These are phyloP conservation scores for Ustilago hordei DNA, from an alignment of 1,284 basidiomycete species.

Conservation along the genomic window DNA sequence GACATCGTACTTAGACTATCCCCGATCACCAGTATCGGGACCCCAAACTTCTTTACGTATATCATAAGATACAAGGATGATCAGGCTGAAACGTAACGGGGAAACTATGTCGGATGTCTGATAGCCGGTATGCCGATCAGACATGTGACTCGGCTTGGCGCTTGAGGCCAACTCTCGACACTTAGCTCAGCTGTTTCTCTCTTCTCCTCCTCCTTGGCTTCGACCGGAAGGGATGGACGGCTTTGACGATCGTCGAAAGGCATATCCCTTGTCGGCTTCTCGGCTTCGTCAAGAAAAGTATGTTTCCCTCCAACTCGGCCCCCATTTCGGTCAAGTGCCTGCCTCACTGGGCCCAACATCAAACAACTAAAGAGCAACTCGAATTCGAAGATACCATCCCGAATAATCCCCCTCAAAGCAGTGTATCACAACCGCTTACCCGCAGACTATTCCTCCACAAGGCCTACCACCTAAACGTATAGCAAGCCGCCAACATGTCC, in stretches of 20 bases:
- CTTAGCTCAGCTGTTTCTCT: constrained; percentile 16
- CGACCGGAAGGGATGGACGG: neutral
- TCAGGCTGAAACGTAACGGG: neutral
- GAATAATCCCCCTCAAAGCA: too few relatives aligned
- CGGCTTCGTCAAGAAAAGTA: neutral
- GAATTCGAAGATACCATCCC: too few relatives aligned
- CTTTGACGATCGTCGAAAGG: constrained; percentile 3
- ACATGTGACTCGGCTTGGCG: constrained; percentile 18
- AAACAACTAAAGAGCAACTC: too few relatives aligned
- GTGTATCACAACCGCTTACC: too few relatives aligned
- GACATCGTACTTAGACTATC: too few relatives aligned
- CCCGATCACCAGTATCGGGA: too few relatives aligned
- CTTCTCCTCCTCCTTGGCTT: constrained; percentile 4
- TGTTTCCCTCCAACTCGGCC: neutral
- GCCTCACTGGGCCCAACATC: too few relatives aligned
- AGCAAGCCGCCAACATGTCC: constrained; percentile 19
- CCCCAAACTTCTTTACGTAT: too few relatives aligned
- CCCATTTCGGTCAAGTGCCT: too few relatives aligned
- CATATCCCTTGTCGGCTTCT: constrained; percentile 7
- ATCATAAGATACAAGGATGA: neutral
- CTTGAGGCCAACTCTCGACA: neutral
- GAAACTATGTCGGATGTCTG: neutral
- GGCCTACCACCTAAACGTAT: neutral
- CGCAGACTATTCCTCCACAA: neutral
- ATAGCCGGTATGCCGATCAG: constrained; percentile 6